Percentiles rank a stretch among this genome's conserved stretches.
phyloP scores from a whole-genome alignment of 2,329 filamentous ascomycete genomes.

The Teratosphaeria viscida region DNA sequence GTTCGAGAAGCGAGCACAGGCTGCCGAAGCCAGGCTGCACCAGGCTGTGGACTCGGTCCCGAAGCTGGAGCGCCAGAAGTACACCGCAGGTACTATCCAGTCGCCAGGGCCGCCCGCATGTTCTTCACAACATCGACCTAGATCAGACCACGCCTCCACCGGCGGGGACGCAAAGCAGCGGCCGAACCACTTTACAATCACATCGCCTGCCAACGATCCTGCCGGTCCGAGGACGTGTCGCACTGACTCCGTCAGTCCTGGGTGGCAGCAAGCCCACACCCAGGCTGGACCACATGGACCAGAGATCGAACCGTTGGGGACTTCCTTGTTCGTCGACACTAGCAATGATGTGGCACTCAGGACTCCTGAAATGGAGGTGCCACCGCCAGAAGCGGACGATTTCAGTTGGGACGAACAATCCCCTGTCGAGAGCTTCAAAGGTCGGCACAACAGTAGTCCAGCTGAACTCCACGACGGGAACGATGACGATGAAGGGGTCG shows the following conservation, averaged over 20 bases:
- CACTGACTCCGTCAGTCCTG: background rate
- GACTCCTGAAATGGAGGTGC: slow-evolving; percentile 12
- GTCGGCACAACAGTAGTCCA: background rate
- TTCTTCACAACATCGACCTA: background rate
- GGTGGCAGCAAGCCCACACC: slow-evolving; percentile 5
- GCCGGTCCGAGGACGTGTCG: background rate
- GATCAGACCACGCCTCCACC: background rate
- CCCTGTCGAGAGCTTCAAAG: background rate
- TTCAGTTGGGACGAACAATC: slow-evolving; percentile 22
- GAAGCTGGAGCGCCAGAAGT: background rate
- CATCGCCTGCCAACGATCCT: background rate
- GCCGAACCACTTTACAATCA: background rate
- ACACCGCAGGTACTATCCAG: background rate
- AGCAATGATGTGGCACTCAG: background rate
- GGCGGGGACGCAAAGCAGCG: background rate
- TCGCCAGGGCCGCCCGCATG: background rate
- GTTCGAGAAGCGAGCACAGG: slow-evolving; percentile 12
- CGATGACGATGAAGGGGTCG: slow-evolving; percentile 8
- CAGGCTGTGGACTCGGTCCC: background rate
- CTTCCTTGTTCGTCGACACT: background rate
- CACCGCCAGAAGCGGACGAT: slow-evolving; percentile 15
- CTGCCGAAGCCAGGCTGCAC: slow-evolving; percentile 13
- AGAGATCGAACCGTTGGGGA: background rate
- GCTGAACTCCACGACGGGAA: background rate
- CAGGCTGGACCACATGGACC: background rate